A percentile compares a stretch with the other conserved stretches of the same genome.
Conservation (phyloP, 306 rosid species). For the Dryas octopetala region DNA sequence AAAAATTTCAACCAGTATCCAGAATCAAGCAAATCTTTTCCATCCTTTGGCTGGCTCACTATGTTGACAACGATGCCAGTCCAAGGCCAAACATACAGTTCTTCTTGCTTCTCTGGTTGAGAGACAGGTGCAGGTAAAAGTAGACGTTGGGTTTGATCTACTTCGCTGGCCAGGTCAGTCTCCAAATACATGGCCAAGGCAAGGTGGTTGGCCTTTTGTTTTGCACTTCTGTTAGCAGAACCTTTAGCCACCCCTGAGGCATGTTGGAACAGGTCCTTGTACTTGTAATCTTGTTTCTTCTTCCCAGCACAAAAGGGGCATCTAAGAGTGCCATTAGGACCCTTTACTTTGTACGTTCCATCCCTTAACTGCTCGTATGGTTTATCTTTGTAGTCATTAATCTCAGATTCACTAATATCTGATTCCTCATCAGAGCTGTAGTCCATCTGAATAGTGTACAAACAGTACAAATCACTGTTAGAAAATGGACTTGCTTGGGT, state of each 20-base stretch:
- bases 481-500: neutral
- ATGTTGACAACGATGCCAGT: conserved; percentile 73
- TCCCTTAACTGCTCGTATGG: conserved; percentile 63
- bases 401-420: conserved; percentile 89
- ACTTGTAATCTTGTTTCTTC: conserved; percentile 90
- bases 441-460: conserved; percentile 36
- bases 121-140: conserved; percentile 33
- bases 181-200: conserved; percentile 79
- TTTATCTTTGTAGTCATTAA: conserved; percentile 65
- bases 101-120: conserved; percentile 45
- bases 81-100: conserved; percentile 93
- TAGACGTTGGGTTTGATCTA: conserved; percentile 45
- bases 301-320: conserved; percentile 96
- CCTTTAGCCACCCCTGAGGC: conserved; percentile 96
- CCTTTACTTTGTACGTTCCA: conserved; percentile 64
- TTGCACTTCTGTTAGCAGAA: conserved; percentile 76
- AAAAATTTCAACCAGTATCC: conserved; percentile 59
- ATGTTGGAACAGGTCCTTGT: conserved; percentile 78
- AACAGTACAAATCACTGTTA: neutral
- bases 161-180: conserved; percentile 60
- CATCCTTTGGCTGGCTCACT: conserved; percentile 32
- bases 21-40: conserved; percentile 35
- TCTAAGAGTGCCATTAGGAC: conserved; percentile 67
- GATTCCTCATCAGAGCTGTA: conserved; percentile 86
- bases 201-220: conserved; percentile 87